These are phyloP conservation scores for Naganishia albida DNA, from an alignment of 1,284 basidiomycete species.

Conservation along the genomic window DNA sequence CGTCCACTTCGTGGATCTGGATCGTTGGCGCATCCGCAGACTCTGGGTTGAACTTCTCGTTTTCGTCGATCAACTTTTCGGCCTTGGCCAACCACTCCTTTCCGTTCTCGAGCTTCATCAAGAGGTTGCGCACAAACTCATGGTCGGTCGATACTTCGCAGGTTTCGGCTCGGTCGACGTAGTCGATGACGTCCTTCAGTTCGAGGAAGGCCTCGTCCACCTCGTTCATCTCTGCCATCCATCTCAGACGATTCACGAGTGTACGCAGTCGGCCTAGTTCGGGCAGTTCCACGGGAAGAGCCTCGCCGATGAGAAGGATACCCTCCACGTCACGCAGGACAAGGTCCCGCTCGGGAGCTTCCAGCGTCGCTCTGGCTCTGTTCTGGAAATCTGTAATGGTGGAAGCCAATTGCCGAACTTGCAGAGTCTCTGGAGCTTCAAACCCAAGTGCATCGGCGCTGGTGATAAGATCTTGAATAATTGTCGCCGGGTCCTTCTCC, in stretches of 20 bases:
- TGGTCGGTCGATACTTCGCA: constrained; percentile 43
- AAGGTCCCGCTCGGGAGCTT: constrained; percentile 41
- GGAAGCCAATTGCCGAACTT: constrained; percentile 44
- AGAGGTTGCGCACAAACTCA: constrained; percentile 22
- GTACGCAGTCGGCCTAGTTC: constrained; percentile 43
- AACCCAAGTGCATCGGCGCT: constrained; percentile 49
- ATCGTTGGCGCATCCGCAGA: constrained; percentile 22
- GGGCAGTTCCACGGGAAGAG: constrained; percentile 49
- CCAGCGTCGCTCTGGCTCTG: constrained; percentile 43
- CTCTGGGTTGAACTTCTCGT: constrained; percentile 9
- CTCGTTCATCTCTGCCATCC: constrained; percentile 46
- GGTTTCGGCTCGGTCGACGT: constrained; percentile 44
- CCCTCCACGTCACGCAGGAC: constrained; percentile 43
- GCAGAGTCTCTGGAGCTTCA: constrained; percentile 50
- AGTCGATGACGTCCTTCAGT: constrained; percentile 43
- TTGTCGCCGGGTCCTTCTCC: constrained; percentile 43
- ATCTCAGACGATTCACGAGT: constrained; percentile 46
- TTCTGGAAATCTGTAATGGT: constrained; percentile 45
- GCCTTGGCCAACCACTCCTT: constrained; percentile 28
- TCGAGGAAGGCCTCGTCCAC: constrained; percentile 49
- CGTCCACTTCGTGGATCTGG: constrained; percentile 26
- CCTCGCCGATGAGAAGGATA: constrained; percentile 47
- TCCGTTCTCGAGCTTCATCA: constrained; percentile 25
- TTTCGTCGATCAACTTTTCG: constrained; percentile 16
- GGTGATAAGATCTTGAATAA: constrained; percentile 40